A percentile compares a stretch with the other conserved stretches of the same genome.
These are phyloP conservation scores for Turritis glabra DNA, from an alignment of 345 rosid species.

Conservation along the genomic window DNA sequence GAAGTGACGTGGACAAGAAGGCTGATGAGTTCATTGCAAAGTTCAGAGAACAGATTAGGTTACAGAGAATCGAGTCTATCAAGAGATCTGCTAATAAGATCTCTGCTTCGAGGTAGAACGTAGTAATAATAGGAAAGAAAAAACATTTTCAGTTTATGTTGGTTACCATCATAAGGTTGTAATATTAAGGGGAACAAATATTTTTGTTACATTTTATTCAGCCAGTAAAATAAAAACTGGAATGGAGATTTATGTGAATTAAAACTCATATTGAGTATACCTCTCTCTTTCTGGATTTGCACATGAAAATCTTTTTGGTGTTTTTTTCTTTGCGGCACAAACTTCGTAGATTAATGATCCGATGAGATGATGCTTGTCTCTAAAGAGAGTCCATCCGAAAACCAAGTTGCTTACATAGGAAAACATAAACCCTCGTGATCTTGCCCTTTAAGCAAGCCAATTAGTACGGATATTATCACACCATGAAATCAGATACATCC, in stretches of 20 bases:
- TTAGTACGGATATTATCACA: background rate
- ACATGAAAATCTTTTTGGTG: background rate
- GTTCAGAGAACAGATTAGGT: slow-evolving; percentile 97
- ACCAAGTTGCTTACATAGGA: background rate
- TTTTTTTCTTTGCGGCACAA: background rate
- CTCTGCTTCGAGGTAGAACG: slow-evolving; percentile 27
- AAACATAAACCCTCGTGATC: background rate
- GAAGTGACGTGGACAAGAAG: slow-evolving; percentile 89
- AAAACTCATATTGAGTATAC: background rate
- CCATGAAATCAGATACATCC: background rate
- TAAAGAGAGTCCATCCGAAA: background rate
- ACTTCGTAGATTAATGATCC: background rate
- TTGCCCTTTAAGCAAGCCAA: background rate
- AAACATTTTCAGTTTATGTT: background rate
- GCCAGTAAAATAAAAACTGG: background rate
- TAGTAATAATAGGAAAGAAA: background rate
- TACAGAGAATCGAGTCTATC: slow-evolving; percentile 88
- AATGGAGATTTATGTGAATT: slow-evolving; percentile 7
- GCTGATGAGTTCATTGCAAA: slow-evolving; percentile 98
- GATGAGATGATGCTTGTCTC: background rate
- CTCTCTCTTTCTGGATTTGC: background rate
- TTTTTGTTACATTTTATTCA: slow-evolving; percentile 10
- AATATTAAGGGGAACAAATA: background rate
- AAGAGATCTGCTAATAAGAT: slow-evolving; percentile 57
- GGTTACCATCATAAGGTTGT: slow-evolving; percentile 21